phyloP scores from a whole-genome alignment of 75 land plant species.

The Adiantum capillusveneris region DNA sequence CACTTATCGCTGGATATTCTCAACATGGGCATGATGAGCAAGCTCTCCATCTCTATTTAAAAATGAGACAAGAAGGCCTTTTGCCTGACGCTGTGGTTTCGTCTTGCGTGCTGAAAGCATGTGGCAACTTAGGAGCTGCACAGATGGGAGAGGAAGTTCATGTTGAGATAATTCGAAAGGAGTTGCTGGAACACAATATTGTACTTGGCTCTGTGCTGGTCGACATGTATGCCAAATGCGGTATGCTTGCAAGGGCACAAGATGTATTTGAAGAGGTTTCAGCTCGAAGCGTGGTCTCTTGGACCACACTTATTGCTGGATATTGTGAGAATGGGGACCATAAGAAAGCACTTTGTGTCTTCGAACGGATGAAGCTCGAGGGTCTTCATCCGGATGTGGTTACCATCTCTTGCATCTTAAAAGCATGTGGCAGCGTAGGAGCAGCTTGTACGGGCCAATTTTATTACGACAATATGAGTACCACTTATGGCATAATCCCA shows the following conservation, averaged over 20 bases:
- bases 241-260: slow-evolving; percentile 18
- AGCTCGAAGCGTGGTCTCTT: slow-evolving; percentile 35
- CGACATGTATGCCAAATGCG: slow-evolving; percentile 51
- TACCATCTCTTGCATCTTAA: slow-evolving; percentile 9
- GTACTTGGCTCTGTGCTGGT: slow-evolving; percentile 44
- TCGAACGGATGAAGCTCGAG: slow-evolving; percentile 39
- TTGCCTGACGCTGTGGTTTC: too few relatives aligned
- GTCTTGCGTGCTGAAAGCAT: slow-evolving; percentile 30
- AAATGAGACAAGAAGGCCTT: slow-evolving; percentile 7
- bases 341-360: slow-evolving; percentile 23
- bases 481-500: not conserved
- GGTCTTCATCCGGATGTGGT: slow-evolving; percentile 24
- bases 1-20: slow-evolving; percentile 25
- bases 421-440: slow-evolving; percentile 5
- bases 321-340: slow-evolving; percentile 34
- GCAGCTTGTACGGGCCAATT: slow-evolving; percentile 4
- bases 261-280: slow-evolving; percentile 23
- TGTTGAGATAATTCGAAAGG: too few relatives aligned
- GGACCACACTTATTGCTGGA: slow-evolving; percentile 36
- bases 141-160: slow-evolving; percentile 41
- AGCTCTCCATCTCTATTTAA: slow-evolving; percentile 17
- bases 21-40: slow-evolving; percentile 22
- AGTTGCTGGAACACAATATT: slow-evolving; percentile 21
- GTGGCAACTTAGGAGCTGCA: slow-evolving; percentile 20
- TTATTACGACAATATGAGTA: slow-evolving; percentile 3